Percentiles rank a stretch among this genome's conserved stretches.
Evolutionary conservation across 2,329 filamentous ascomycete genomes (phyloP).

Genomic region (Colletotrichum sp.): DNA sequence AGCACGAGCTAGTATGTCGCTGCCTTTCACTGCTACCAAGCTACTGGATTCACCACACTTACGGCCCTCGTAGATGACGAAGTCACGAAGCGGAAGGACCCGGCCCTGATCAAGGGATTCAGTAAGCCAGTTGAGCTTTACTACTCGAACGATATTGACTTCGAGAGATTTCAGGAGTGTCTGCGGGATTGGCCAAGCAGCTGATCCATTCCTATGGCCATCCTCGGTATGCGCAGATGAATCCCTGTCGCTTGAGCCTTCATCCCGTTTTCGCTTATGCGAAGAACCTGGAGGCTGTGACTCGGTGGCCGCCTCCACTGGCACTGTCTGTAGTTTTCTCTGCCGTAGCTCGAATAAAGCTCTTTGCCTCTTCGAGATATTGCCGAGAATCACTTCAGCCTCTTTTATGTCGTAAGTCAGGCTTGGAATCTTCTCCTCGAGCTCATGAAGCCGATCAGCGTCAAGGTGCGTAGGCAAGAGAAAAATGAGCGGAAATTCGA

Average conservation of each 20-base stretch:
- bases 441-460: slow-evolving; percentile 62
- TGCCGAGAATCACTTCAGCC: slow-evolving; percentile 77
- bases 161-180: slow-evolving; percentile 19
- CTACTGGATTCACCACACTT: slow-evolving; percentile 20
- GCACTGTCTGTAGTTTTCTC: slow-evolving; percentile 64
- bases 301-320: slow-evolving; percentile 33
- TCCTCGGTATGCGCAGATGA: slow-evolving; percentile 1
- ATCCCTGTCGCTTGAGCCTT: slow-evolving; percentile 29
- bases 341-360: slow-evolving; percentile 79
- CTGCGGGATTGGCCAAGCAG: background rate
- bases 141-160: slow-evolving; percentile 47
- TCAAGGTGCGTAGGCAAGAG: slow-evolving; percentile 75
- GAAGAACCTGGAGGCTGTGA: background rate
- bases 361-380: slow-evolving; percentile 70
- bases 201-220: background rate
- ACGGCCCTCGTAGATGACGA: slow-evolving; percentile 59
- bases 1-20: slow-evolving; percentile 26
- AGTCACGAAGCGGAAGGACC: slow-evolving; percentile 53
- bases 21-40: background rate
- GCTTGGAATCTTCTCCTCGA: slow-evolving; percentile 68
- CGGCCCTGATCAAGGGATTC: slow-evolving; percentile 51
- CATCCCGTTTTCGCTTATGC: background rate
- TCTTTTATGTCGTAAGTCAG: slow-evolving; percentile 76
- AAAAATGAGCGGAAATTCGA: slow-evolving; percentile 68
- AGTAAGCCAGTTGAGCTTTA: slow-evolving; percentile 64